Evolutionary conservation across 2,329 filamentous ascomycete species (phyloP).

Genomic region (Trichoderma arundinaceum): DNA sequence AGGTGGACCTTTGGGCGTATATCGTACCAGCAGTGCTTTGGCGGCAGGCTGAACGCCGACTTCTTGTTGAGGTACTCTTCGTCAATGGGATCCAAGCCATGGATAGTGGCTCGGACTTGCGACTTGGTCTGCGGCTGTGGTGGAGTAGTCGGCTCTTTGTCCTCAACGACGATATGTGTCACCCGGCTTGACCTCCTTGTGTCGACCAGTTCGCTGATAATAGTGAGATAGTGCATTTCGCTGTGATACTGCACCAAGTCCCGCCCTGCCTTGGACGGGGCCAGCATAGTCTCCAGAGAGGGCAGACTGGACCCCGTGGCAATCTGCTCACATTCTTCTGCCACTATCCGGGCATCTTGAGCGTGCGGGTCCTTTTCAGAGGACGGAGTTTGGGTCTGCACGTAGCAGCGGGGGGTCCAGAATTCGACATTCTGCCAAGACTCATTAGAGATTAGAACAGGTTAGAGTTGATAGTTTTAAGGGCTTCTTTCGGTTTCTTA

Average conservation of each 20-base stretch:
- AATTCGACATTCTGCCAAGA: background rate
- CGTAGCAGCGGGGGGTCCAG: background rate
- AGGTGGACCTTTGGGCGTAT: background rate
- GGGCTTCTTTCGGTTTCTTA: background rate
- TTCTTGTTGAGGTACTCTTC: constrained; percentile 12
- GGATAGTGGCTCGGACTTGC: background rate
- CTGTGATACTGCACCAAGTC: constrained; percentile 9
- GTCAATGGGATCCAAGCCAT: background rate
- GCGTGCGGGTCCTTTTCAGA: background rate
- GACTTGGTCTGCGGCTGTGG: background rate
- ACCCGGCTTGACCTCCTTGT: background rate
- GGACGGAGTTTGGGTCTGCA: background rate
- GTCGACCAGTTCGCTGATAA: constrained; percentile 5
- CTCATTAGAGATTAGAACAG: background rate
- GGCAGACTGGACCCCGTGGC: constrained; percentile 1
- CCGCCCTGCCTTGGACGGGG: background rate
- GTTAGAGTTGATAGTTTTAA: background rate
- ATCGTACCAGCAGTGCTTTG: constrained; percentile 7
- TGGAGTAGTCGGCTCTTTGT: background rate
- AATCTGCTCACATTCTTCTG: constrained; percentile 5
- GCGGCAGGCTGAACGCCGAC: constrained; percentile 8
- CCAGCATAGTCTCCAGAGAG: constrained; percentile 7
- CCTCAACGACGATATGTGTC: background rate
- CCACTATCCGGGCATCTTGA: background rate
- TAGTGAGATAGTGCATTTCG: constrained; percentile 14